Evolutionary conservation across 495 filamentous ascomycete species (phyloP), one percentile per base, ranked within the genome.

Genomic region (Podospora comata): DNA sequence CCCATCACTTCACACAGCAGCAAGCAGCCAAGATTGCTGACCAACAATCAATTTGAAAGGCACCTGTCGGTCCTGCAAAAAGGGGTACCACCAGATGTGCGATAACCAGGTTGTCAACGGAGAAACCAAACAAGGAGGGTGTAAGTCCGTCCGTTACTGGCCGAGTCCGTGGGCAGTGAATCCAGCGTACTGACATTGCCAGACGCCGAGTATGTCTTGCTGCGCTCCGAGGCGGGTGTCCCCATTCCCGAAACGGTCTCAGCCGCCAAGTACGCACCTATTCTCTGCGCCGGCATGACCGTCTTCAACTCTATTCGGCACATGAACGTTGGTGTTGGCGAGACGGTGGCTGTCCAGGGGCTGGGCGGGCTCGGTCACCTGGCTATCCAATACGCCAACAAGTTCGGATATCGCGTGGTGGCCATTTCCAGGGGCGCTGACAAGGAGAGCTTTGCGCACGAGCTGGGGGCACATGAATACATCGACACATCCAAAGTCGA

Each of bases 271-370:
- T 86, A 82, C 65, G 89, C 89, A 0, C 89, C 90, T 0, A 82
- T 91, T 16, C 85, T 92, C 23, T 92, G 90, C 77, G 89, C 90
- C 2, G 90, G 89, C 61, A 84, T 91, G 60, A 90, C 89, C 28
- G 85, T 88, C 48, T 92, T 91, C 85, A 91, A 91, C 79, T 82
- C 83, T 5, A 87, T 92, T 59, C 85, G 89, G 26, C 82, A 85
- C 58, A 83, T 88, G 81, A 78, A 85, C 55, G 79, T 91, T 56
- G 71, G 79, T 18, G 78, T 81, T 0, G 89, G 89, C 34, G 83
- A 82, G 48, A 78, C 82, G 1, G 88, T 92, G 7, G 89, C 86
- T 20, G 71, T 91, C 11, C 87, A 90, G 73, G 89, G 88, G 0
- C 82, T 91, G 15, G 88, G 88, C 16, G 88, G 88, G 0, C 80